Conservation (phyloP, 108 stramenopile genomes). For the Cyclotella choctawhatcheeana region DNA sequence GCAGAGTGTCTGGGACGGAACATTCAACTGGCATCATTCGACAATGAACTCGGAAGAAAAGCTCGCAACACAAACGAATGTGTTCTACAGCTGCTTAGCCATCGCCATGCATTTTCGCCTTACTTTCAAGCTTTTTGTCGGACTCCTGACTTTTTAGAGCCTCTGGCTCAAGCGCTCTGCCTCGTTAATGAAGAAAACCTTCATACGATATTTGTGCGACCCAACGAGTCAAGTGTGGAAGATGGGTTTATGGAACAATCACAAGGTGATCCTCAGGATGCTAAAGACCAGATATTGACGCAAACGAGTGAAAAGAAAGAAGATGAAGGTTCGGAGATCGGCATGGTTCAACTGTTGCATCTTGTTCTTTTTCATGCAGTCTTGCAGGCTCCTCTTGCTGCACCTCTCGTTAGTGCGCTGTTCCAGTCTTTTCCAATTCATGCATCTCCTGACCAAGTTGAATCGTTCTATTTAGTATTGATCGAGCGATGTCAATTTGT, state of each 20-base stretch:
- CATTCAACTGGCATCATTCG: conserved; percentile 75
- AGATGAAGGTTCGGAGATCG: conserved; percentile 54
- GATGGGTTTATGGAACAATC: background rate
- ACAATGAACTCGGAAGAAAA: conserved; percentile 65
- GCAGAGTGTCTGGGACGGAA: conserved; percentile 90
- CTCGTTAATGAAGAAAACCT: conserved; percentile 74
- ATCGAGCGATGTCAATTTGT: conserved; percentile 73
- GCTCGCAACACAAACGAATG: conserved; percentile 84
- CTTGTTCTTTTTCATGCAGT: conserved; percentile 74
- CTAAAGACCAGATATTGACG: conserved; percentile 24
- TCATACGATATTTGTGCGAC: conserved; percentile 35
- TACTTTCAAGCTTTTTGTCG: conserved; percentile 86
- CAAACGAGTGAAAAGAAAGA: conserved; percentile 61
- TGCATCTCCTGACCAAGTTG: conserved; percentile 80
- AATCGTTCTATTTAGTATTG: conserved; percentile 80
- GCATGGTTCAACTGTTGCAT: conserved; percentile 78
- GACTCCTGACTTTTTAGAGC: conserved; percentile 78
- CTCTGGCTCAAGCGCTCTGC: conserved; percentile 83
- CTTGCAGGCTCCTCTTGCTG: conserved; percentile 70
- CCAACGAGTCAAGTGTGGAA: background rate
- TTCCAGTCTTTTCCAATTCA: conserved; percentile 86
- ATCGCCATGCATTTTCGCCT: conserved; percentile 74
- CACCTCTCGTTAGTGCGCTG: conserved; percentile 69
- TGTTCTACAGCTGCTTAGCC: conserved; percentile 75
- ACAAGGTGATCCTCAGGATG: conserved; percentile 15